Base-by-base conservation (phyloP, 2,329 filamentous ascomycete species). In the Penicillium sp. region DNA sequence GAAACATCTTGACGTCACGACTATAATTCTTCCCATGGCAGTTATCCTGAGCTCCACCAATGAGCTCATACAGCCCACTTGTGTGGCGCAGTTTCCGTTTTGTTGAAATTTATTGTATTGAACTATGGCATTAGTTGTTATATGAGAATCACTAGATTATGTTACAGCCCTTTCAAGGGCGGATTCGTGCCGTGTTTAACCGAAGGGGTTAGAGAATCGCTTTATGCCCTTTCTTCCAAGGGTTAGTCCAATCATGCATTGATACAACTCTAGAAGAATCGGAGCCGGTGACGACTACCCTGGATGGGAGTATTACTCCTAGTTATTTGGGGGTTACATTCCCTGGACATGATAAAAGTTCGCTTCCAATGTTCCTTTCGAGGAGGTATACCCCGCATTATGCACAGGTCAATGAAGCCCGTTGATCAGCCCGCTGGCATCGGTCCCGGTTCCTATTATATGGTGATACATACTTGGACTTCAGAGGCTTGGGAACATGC, bases 71-170 rank as follows among this genome's bases (percentile, higher is more conserved):
- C 37, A 57, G 49, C 55, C 61, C 59, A 60, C 58, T 58, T 55
- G 24, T 64, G 63, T 65, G 63, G 61, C 63, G 60, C 63, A 65
- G 60, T n/a, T 18, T 57, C 7, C 5, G 10, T 87, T 85, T 2
- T 20, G 32, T 53, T 26, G 44, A 50, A 49, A 45, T 11, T 53
- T 20, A 7, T 20, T 4, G 53, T 51, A 50, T 50, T 50, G 37
- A 29, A 22, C 45, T 16, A 48, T 37, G 18, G 43, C 22, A 7
- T 13, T 5, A 14, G 37, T 3, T 29, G 44, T 24, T 42, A 22
- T 18, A 11, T 3, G 42, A 7, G 31, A 29, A 50, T 34, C 9
- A 29, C 26, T 29, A 29, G 10, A 11, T 13, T 35, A 29, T 46
- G 11, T 32, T 31, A 18, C 45, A 22, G 20, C 13, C 16, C 24